Evolutionary conservation across 1,139 yeast species (phyloP).

Genomic region (Pichia sp.): DNA sequence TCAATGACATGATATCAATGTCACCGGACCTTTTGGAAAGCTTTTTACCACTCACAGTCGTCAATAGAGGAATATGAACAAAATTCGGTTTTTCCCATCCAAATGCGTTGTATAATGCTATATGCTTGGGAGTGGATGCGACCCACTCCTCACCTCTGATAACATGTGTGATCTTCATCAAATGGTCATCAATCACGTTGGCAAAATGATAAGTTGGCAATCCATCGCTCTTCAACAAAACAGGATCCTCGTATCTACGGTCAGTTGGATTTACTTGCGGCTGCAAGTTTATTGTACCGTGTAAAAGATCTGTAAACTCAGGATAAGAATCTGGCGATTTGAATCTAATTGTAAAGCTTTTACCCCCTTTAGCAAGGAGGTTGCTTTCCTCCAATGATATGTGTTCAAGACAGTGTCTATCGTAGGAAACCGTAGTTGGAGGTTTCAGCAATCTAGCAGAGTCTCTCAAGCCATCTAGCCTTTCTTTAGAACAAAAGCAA

Average conservation of each 20-base stretch:
- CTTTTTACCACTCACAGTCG: conserved; percentile 72
- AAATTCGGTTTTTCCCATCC: conserved; percentile 82
- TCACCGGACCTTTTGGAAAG: conserved; percentile 85
- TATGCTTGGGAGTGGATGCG: conserved; percentile 91
- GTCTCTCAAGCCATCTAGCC: conserved; percentile 61
- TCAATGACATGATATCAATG: conserved; percentile 59
- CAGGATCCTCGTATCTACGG: conserved; percentile 82
- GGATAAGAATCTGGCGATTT: conserved; percentile 71
- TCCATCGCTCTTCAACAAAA: conserved; percentile 84
- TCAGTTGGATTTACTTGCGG: conserved; percentile 72
- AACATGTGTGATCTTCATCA: conserved; percentile 90
- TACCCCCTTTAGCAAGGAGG: conserved; percentile 32
- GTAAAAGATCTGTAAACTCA: conserved; percentile 63
- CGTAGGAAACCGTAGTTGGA: conserved; percentile 90
- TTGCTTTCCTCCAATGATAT: conserved; percentile 41
- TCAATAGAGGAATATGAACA: conserved; percentile 85
- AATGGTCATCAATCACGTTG: conserved; percentile 89
- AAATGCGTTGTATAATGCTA: conserved; percentile 79
- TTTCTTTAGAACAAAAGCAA: conserved; percentile 81
- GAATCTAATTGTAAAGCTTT: conserved; percentile 50
- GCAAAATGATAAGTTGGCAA: conserved; percentile 97
- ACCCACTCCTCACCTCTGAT: conserved; percentile 98
- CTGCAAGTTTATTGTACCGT: conserved; percentile 71
- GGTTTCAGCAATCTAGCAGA: conserved; percentile 74
- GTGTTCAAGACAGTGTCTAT: conserved; percentile 61